These are phyloP conservation scores for Pythium volutum DNA, from an alignment of 352 stramenopile genomes.

Conservation along the genomic window DNA sequence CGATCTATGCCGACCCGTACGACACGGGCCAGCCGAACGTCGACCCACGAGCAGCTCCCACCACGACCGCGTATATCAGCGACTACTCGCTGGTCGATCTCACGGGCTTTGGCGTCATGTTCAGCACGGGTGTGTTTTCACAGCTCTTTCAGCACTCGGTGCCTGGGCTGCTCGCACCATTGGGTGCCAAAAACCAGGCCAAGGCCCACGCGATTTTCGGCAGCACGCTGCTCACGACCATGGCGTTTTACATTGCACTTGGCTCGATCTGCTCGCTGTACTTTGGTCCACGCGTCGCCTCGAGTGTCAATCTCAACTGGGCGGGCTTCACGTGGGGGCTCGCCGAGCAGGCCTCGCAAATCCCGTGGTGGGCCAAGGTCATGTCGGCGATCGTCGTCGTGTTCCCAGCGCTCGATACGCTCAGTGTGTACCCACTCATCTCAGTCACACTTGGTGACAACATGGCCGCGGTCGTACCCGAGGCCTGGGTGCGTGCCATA, in stretches of 20 bases:
- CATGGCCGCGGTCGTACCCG: slow-evolving; percentile 63
- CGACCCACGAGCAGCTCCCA: slow-evolving; percentile 1
- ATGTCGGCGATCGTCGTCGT: slow-evolving; percentile 84
- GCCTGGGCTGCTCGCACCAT: slow-evolving; percentile 73
- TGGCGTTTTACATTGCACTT: slow-evolving; percentile 82
- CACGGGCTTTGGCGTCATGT: slow-evolving; percentile 86
- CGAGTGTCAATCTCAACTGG: slow-evolving; percentile 92
- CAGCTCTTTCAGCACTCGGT: slow-evolving; percentile 91
- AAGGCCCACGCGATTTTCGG: slow-evolving; percentile 71
- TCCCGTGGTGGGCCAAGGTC: slow-evolving; percentile 58
- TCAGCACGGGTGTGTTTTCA: slow-evolving; percentile 88
- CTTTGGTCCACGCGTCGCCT: slow-evolving; percentile 76
- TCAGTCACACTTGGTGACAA: slow-evolving; percentile 91
- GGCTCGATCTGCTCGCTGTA: slow-evolving; percentile 77
- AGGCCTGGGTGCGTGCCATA: slow-evolving; percentile 32
- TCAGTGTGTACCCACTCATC: slow-evolving; percentile 91
- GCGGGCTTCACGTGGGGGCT: slow-evolving; percentile 85
- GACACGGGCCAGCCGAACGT: slow-evolving; percentile 37
- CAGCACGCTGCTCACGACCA: slow-evolving; percentile 78
- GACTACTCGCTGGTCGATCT: slow-evolving; percentile 64
- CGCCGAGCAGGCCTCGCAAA: slow-evolving; percentile 31
- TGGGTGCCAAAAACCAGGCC: slow-evolving; percentile 55
- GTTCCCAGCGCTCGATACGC: slow-evolving; percentile 87
- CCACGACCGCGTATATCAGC: slow-evolving; percentile 41
- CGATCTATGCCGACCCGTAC: slow-evolving; percentile 64